phyloP scores from a whole-genome alignment of 495 filamentous ascomycete genomes.

The Neurospora sublineolata region DNA sequence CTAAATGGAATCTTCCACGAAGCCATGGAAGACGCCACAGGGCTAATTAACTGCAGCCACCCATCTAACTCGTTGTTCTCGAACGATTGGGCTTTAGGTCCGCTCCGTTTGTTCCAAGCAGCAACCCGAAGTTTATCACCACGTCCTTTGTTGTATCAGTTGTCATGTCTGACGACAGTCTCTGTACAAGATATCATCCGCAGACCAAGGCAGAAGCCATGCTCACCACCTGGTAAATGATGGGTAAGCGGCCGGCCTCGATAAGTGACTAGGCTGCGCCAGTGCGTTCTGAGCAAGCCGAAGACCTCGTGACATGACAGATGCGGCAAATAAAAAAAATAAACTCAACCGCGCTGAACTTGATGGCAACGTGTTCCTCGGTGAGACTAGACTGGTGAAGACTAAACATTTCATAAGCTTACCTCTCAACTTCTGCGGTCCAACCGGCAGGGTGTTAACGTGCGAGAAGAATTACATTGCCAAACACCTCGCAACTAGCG shows the following conservation, averaged over 20 bases:
- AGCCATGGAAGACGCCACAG: neutral
- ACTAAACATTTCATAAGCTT: neutral
- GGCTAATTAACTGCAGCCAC: neutral
- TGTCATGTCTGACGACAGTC: neutral
- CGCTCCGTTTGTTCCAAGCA: neutral
- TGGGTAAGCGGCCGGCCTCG: neutral
- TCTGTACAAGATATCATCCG: neutral
- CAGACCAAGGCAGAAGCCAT: neutral
- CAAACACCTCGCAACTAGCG: neutral
- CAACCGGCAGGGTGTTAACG: neutral
- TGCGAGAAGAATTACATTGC: neutral
- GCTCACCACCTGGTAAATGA: neutral
- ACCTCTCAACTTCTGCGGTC: neutral
- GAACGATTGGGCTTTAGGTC: neutral
- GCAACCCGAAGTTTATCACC: neutral
- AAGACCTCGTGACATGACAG: neutral
- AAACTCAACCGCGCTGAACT: neutral
- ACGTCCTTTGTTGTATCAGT: neutral
- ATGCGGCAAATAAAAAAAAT: neutral
- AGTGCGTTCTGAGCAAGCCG: neutral
- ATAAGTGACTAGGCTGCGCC: neutral
- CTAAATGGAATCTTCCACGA: neutral
- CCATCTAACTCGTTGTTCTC: neutral
- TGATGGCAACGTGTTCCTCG: neutral
- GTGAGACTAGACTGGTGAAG: neutral